Evolutionary conservation across 2,329 filamentous ascomycete species (phyloP).

Genomic region (Nothophoma quercina): DNA sequence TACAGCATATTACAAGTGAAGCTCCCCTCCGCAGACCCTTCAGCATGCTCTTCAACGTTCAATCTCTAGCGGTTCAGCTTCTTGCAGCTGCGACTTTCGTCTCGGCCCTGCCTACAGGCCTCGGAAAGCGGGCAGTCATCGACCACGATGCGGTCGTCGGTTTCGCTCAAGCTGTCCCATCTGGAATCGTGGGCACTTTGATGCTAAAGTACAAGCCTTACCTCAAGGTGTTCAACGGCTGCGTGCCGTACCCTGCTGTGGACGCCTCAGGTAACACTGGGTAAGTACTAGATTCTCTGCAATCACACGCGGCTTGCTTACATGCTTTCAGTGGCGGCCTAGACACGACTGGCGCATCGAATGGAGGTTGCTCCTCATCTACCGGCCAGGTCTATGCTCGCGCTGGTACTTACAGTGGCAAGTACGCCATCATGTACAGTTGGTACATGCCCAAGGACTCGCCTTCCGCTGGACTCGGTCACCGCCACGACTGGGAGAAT

Average conservation of each 20-base stretch:
- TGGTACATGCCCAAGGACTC: conserved; percentile 62
- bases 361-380: conserved; percentile 52
- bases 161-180: conserved; percentile 62
- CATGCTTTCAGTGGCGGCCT: conserved; percentile 53
- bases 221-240: conserved; percentile 65
- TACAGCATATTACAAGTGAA: conserved; percentile 1
- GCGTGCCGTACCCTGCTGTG: conserved; percentile 69
- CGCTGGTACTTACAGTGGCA: conserved; percentile 49
- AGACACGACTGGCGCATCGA: conserved; percentile 48
- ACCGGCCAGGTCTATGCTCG: conserved; percentile 63
- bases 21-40: not conserved
- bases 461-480: conserved; percentile 55
- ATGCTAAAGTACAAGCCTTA: conserved; percentile 65
- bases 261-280: conserved; percentile 64
- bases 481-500: conserved; percentile 66
- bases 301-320: not conserved
- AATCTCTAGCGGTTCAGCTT: conserved; percentile 32
- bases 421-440: conserved; percentile 61
- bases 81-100: conserved; percentile 28
- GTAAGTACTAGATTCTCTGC: conserved; percentile 48
- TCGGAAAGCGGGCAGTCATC: conserved; percentile 54
- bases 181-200: conserved; percentile 54
- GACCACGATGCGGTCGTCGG: conserved; percentile 59
- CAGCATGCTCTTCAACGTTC: conserved; percentile 36
- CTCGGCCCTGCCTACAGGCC: conserved; percentile 32